These are phyloP conservation scores for Diaporthe nobilis DNA, from an alignment of 2,329 filamentous ascomycete genomes.

Conservation along the genomic window DNA sequence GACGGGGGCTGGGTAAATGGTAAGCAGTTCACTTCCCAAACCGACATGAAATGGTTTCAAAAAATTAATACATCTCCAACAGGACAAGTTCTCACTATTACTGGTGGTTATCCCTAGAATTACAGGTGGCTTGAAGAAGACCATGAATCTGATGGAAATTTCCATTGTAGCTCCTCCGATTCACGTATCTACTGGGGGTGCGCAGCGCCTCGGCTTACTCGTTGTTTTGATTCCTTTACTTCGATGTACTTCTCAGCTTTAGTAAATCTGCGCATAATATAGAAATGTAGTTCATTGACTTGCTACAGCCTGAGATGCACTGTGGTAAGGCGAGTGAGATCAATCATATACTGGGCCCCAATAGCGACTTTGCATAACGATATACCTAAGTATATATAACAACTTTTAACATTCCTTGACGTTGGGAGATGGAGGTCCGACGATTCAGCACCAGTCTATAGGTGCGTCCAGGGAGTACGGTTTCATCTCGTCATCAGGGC, in stretches of 20 bases:
- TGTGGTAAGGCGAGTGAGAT: neutral
- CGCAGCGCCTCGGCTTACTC: neutral
- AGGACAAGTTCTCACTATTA: neutral
- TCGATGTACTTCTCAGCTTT: no score
- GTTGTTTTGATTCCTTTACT: neutral
- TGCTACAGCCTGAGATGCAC: neutral
- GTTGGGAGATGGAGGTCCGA: no score
- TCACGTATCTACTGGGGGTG: no score
- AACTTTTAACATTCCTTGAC: no score
- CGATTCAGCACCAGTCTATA: no score
- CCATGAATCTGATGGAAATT: no score
- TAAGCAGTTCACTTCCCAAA: neutral
- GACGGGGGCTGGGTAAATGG: conserved; percentile 2
- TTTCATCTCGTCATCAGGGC: no score
- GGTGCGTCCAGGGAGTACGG: no score
- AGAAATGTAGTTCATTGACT: neutral
- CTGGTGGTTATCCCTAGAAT: neutral
- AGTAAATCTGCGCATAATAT: neutral
- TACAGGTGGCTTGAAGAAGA: neutral
- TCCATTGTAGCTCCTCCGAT: no score
- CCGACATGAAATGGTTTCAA: neutral
- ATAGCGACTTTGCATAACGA: no score
- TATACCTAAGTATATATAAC: neutral
- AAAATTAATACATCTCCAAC: neutral
- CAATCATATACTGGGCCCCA: neutral